Conservation (phyloP, 2,329 filamentous ascomycete species). For the Aureobasidium sp. region DNA sequence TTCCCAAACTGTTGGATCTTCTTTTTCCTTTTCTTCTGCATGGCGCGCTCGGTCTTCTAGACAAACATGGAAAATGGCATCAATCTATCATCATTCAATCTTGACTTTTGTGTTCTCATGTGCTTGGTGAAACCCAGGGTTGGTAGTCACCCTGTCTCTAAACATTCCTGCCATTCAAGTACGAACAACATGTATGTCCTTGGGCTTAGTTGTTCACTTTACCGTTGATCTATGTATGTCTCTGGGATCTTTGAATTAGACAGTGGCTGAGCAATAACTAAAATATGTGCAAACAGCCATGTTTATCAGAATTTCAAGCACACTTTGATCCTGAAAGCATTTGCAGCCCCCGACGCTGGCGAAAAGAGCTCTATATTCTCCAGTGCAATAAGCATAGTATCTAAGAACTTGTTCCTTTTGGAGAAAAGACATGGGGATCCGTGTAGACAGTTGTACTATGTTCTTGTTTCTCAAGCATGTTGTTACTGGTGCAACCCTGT, state of each 20-base stretch:
- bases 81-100: neutral
- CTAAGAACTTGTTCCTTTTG: too few relatives aligned
- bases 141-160: neutral
- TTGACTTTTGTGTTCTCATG: neutral
- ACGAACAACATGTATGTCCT: neutral
- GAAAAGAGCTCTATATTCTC: accelerated
- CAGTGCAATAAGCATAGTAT: neutral
- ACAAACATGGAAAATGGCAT: neutral
- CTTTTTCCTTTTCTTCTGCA: neutral
- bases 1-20: constrained; percentile 1
- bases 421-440: too few relatives aligned
- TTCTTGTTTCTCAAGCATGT: neutral
- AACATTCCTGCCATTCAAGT: neutral
- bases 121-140: neutral
- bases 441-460: neutral
- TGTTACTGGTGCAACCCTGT: neutral
- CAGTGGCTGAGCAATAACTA: too few relatives aligned
- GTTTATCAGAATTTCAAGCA: neutral
- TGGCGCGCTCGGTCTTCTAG: neutral
- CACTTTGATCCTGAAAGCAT: too few relatives aligned
- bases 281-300: too few relatives aligned
- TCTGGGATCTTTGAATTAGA: too few relatives aligned
- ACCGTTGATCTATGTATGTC: too few relatives aligned
- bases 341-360: neutral
- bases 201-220: neutral